Evolutionary conservation across 225 moss, liverwort and hornwort genomes (phyloP).

Genomic region (Asterella californica): DNA sequence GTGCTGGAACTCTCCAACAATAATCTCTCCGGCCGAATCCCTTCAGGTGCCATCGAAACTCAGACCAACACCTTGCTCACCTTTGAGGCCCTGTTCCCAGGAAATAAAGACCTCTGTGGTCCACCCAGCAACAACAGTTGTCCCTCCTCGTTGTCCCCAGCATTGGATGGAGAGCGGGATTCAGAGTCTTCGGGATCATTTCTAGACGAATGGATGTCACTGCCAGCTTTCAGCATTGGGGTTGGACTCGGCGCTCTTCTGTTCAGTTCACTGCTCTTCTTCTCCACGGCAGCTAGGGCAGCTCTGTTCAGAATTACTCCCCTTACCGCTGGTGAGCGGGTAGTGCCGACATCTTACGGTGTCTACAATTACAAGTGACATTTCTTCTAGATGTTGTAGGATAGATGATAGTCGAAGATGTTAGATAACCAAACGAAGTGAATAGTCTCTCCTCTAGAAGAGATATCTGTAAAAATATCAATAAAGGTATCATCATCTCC

Average conservation of each 20-base stretch:
- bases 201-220: not conserved
- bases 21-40: conserved; percentile 19
- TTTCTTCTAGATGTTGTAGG: no score
- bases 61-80: not conserved
- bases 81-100: not conserved
- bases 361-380: not conserved
- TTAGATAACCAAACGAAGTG: no score
- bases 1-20: not conserved
- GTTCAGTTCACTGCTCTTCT: not conserved
- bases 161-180: not conserved
- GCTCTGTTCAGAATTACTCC: not conserved
- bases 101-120: not conserved
- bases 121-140: not conserved
- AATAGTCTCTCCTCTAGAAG: no score
- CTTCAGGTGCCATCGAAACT: not conserved
- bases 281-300: not conserved
- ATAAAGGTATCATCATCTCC: no score
- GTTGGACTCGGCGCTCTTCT: not conserved
- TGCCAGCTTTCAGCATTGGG: not conserved
- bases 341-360: not conserved
- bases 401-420: no score
- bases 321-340: not conserved
- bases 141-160: not conserved
- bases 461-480: no score
- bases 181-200: not conserved